Conservation (phyloP, 306 rosid species). For the Vachellia pachyceras region DNA sequence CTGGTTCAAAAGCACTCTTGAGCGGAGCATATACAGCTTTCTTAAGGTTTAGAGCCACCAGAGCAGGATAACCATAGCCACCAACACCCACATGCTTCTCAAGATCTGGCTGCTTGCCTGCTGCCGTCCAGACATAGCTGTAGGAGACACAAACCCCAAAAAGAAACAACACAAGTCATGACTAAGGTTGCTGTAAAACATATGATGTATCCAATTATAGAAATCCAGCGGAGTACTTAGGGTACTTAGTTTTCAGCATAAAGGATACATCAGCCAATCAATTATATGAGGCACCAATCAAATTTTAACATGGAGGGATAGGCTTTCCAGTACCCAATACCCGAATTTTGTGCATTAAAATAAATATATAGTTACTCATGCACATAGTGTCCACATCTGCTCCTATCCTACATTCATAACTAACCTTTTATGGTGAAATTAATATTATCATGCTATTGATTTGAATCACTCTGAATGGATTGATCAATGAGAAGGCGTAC, state of each 20-base stretch:
- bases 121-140: conserved; percentile 95
- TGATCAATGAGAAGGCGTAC: too few relatives aligned
- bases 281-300: not conserved
- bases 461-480: too few relatives aligned
- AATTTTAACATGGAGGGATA: not conserved
- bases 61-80: conserved; percentile 98
- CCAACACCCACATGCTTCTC: conserved; percentile 94
- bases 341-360: not conserved
- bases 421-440: not conserved
- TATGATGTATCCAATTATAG: not conserved
- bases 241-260: not conserved
- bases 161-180: not conserved
- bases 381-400: not conserved
- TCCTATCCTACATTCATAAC: not conserved
- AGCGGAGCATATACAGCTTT: conserved; percentile 94
- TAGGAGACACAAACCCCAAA: conserved; percentile 16
- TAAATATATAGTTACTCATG: not conserved
- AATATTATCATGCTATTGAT: not conserved
- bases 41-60: conserved; percentile 89
- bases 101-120: conserved; percentile 90
- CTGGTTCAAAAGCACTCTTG: conserved; percentile 92
- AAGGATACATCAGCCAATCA: not conserved
- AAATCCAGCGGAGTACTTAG: not conserved
- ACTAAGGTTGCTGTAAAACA: not conserved
- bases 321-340: not conserved